Conservation (phyloP, 2,329 filamentous ascomycete genomes). For the Pseudocercospora fijiensis region DNA sequence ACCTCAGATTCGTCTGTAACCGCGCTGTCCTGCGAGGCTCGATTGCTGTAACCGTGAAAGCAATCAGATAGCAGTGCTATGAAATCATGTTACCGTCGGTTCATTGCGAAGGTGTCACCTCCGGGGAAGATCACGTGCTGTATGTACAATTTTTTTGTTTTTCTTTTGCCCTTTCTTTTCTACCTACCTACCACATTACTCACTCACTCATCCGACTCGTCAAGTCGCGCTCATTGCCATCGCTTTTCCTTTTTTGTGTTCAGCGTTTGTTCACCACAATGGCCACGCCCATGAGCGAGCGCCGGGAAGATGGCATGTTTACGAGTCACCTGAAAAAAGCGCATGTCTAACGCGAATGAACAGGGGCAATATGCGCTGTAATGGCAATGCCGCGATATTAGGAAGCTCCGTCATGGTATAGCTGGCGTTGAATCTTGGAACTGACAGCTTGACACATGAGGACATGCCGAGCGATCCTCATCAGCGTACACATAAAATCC, state of each 20-base stretch:
- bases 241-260: too few species aligned
- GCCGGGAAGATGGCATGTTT: background rate
- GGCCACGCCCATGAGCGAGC: too few species aligned
- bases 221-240: background rate
- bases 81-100: slow-evolving; percentile 4
- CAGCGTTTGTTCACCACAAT: too few species aligned
- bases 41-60: background rate
- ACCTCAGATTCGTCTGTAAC: background rate
- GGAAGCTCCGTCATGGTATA: too few species aligned
- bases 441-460: background rate
- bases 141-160: slow-evolving; percentile 4
- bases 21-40: background rate
- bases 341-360: too few species aligned
- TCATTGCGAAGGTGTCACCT: background rate
- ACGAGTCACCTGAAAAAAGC: background rate
- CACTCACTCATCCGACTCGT: background rate
- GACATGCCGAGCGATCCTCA: background rate
- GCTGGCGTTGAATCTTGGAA: background rate
- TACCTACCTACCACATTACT: background rate
- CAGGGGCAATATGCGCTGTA: too few species aligned
- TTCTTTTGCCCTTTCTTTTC: background rate
- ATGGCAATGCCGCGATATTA: too few species aligned
- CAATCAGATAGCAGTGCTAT: background rate
- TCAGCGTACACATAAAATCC: background rate
- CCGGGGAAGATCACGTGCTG: background rate